Base-by-base conservation (phyloP, 2,329 filamentous ascomycete species). In the Claviceps sp. region DNA sequence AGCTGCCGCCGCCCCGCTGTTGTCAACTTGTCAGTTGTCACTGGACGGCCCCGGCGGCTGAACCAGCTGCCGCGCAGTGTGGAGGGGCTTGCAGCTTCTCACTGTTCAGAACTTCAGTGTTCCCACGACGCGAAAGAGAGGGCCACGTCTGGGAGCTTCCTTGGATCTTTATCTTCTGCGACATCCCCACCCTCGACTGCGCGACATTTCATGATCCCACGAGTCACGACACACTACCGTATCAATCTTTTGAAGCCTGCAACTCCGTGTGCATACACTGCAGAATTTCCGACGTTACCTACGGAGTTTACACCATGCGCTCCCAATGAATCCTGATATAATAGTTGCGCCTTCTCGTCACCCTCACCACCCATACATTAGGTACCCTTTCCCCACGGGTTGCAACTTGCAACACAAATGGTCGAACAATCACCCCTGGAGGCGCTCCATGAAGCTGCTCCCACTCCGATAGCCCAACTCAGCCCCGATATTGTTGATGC, bases 401-500 rank as follows among this genome's bases (percentile, higher is more conserved):
- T 39, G 42, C 42, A 9, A 37, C 34, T 29, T 39, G 42, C 42
- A 9, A 37, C 34, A 66, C 45, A 4, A 29, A 47, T 66, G 64
- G 53, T 59, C 50, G 55, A 59, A 47, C 51, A 52, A 44, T 57
- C 59, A 34, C 45, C 49, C 22, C 46, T 52, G 20, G 59, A 62
- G 46, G 53, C 56, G 51, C 60, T 67, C 34, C 57, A 52, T 17
- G 52, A 58, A 52, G 62, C 64, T 50, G 60, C 63, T 16, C 63
- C 67, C 23, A 77, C 75, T 9, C 69, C 78, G 17, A 83, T 84
- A 58, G 72, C 80, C 7, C 69, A 78, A 54, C 70, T 84, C 37
- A 64, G 59, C 37, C 78, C 79, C 5, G 68, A 72, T 8, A 60
- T 80, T 5, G 52, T 66, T 14, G 63, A 73, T 13, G 63, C 66